These are phyloP conservation scores for Chaetothyriales sp. DNA, from an alignment of 2,329 filamentous ascomycete species.

Conservation along the genomic window DNA sequence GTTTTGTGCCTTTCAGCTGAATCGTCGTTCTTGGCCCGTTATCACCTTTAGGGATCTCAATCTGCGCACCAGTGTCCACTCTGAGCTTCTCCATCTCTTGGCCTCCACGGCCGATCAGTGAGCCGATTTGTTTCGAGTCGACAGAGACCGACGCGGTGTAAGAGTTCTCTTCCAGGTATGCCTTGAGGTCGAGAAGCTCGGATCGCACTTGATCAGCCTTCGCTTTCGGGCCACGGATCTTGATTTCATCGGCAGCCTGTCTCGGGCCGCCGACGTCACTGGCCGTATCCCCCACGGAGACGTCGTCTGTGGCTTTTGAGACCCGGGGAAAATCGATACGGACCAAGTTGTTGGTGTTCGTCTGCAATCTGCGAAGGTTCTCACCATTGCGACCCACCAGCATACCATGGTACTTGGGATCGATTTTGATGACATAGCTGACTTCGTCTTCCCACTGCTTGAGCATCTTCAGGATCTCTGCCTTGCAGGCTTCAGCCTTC, in stretches of 20 bases:
- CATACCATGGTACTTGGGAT: constrained; percentile 85
- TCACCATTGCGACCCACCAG: constrained; percentile 78
- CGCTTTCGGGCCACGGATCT: constrained; percentile 80
- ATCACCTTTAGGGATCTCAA: constrained; percentile 79
- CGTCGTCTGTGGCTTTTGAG: constrained; percentile 48
- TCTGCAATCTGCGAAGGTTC: constrained; percentile 84
- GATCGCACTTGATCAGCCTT: constrained; percentile 85
- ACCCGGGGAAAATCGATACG: constrained; percentile 85
- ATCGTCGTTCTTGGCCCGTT: constrained; percentile 65
- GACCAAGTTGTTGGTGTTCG: constrained; percentile 62
- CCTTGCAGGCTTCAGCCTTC: constrained; percentile 76
- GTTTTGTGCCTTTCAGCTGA: constrained; percentile 80
- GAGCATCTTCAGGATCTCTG: constrained; percentile 64
- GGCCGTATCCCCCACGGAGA: constrained; percentile 52
- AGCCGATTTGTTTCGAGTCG: constrained; percentile 84
- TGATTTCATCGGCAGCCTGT: constrained; percentile 76
- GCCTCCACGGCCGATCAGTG: constrained; percentile 80
- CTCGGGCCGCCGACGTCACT: constrained; percentile 50
- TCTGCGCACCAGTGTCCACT: constrained; percentile 68
- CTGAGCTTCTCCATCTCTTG: constrained; percentile 83
- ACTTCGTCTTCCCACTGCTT: constrained; percentile 84
- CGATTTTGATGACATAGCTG: constrained; percentile 74
- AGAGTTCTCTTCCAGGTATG: constrained; percentile 82
- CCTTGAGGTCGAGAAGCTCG: constrained; percentile 74
- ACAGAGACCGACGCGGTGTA: constrained; percentile 67